Percentiles rank a stretch among this genome's conserved stretches.
Conservation (phyloP, 768 basidiomycete genomes). For the Leccinellum rugosiceps region DNA sequence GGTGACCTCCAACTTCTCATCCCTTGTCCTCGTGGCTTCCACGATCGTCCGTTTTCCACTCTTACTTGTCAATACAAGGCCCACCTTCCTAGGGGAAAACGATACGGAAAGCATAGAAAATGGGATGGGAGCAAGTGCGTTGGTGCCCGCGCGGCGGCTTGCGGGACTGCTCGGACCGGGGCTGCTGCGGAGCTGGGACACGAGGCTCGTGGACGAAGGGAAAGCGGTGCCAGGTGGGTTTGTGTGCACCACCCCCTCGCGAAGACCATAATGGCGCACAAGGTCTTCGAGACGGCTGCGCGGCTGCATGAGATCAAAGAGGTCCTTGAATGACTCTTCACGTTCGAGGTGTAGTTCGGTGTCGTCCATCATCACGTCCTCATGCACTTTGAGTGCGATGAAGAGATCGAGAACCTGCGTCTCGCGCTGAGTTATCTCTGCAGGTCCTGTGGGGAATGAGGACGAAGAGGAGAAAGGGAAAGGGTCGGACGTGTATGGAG, state of each 20-base stretch:
- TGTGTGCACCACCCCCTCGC: conserved; percentile 34
- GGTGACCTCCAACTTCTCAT: conserved; percentile 54
- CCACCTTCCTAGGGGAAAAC: conserved; percentile 40
- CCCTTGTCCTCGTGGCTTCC: conserved; percentile 46
- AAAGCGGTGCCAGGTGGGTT: not conserved
- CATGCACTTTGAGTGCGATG: conserved; percentile 74
- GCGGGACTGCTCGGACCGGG: conserved; percentile 5
- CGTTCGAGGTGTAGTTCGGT: conserved; percentile 70
- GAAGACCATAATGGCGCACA: conserved; percentile 42
- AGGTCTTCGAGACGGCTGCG: conserved; percentile 75
- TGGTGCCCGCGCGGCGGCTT: not conserved
- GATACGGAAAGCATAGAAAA: conserved; percentile 38
- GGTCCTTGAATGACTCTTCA: conserved; percentile 72
- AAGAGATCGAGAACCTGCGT: conserved; percentile 73
- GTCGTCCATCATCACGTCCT: conserved; percentile 77
- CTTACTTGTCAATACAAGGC: conserved; percentile 31
- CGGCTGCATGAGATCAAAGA: conserved; percentile 77
- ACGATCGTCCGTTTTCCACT: conserved; percentile 51
- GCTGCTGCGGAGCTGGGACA: not conserved
- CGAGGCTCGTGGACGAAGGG: conserved; percentile 1
- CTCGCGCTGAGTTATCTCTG: conserved; percentile 63
- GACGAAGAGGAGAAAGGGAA: conserved; percentile 52
- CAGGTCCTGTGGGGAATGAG: conserved; percentile 19
- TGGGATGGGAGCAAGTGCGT: conserved; percentile 21
- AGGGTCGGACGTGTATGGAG: conserved; percentile 75